phyloP scores from a whole-genome alignment of 2,329 filamentous ascomycete genomes.

The Ceratocystis cacaofunesta region DNA sequence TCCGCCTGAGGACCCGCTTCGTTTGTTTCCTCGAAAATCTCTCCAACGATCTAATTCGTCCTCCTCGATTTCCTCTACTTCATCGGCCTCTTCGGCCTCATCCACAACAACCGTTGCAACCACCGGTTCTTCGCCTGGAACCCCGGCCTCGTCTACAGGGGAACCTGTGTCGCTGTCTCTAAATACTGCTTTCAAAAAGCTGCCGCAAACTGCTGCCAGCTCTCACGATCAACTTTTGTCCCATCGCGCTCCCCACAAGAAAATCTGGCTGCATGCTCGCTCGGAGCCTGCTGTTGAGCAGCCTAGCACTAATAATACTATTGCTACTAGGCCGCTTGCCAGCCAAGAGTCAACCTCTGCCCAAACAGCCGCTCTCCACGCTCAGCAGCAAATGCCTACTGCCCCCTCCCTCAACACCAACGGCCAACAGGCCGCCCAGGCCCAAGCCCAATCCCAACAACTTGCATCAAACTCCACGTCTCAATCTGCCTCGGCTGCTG shows the following conservation, averaged over 20 bases:
- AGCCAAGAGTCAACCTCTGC: neutral
- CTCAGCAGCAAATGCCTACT: slow-evolving; percentile 7
- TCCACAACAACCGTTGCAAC: slow-evolving; percentile 50
- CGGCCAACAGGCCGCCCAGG: slow-evolving; percentile 22
- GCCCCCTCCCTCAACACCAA: neutral
- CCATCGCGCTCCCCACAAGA: slow-evolving; percentile 7
- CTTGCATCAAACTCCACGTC: slow-evolving; percentile 25
- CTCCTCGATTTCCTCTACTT: slow-evolving; percentile 61
- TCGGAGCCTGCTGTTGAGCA: slow-evolving; percentile 1
- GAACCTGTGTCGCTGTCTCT: slow-evolving; percentile 20
- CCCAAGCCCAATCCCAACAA: slow-evolving; percentile 21
- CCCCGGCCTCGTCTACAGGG: slow-evolving; percentile 31
- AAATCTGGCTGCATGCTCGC: slow-evolving; percentile 8
- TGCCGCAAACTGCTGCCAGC: neutral
- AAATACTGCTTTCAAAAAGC: slow-evolving; percentile 13
- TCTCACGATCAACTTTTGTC: neutral
- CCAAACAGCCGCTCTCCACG: neutral
- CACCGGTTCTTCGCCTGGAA: slow-evolving; percentile 48
- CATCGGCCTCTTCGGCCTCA: slow-evolving; percentile 41
- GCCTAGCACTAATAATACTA: neutral
- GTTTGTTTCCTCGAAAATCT: slow-evolving; percentile 80
- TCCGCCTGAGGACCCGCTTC: slow-evolving; percentile 57
- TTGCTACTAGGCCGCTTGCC: neutral
- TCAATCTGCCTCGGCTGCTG: slow-evolving; percentile 33
- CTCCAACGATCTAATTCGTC: slow-evolving; percentile 81